Conservation (phyloP, 164 flowering plant genomes). For the Cinnamomum chago region DNA sequence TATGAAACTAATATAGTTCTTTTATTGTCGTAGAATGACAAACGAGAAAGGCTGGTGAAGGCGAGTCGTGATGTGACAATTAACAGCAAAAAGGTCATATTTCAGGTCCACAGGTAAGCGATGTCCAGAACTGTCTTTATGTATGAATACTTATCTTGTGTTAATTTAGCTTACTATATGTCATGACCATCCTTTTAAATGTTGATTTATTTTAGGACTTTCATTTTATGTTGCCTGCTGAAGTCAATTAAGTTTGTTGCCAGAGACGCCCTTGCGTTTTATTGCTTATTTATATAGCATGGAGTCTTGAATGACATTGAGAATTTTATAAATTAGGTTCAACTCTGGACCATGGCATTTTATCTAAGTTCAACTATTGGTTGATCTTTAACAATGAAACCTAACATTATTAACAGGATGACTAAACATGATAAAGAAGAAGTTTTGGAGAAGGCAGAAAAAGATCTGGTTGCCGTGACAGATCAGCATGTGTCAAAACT, state of each 20-base stretch:
- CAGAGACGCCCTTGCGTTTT: not conserved
- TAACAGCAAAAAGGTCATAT: conserved; percentile 94
- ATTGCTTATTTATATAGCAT: not conserved
- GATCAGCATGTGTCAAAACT: conserved; percentile 57
- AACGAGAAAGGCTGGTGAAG: conserved; percentile 89
- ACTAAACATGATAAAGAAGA: conserved; percentile 76
- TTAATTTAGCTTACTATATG: not conserved
- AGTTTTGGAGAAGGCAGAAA: conserved; percentile 78
- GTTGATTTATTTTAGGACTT: not conserved
- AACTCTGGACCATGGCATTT: not conserved
- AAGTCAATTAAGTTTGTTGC: not conserved
- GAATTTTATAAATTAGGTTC: not conserved
- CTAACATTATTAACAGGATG: conserved; percentile 41
- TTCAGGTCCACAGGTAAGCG: conserved; percentile 87
- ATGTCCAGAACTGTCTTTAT: not conserved
- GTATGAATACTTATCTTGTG: too few relatives aligned
- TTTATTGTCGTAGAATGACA: conserved; percentile 62
- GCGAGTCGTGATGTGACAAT: conserved; percentile 93
- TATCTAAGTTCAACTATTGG: too few relatives aligned
- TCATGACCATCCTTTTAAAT: not conserved
- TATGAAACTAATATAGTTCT: not conserved
- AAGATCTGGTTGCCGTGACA: conserved; percentile 66
- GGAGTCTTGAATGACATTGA: not conserved
- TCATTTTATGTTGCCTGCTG: not conserved
- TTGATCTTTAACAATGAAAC: not conserved